These are phyloP conservation scores for Paramarasmius palmivorus DNA, from an alignment of 1,284 basidiomycete species.

Conservation along the genomic window DNA sequence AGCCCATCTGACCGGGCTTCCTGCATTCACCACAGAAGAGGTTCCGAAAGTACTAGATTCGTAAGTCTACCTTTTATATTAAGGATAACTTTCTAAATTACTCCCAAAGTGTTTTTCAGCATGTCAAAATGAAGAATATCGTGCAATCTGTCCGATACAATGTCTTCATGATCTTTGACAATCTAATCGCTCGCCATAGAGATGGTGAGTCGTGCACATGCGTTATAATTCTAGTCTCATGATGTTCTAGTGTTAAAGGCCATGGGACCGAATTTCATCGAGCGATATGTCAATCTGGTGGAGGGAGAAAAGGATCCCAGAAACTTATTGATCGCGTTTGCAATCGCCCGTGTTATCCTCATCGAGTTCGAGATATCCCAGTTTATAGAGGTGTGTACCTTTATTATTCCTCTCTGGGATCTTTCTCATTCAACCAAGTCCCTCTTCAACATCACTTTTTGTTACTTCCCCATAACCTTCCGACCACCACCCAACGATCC, in stretches of 20 bases:
- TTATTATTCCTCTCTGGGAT: background rate
- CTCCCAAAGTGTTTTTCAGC: slow-evolving; percentile 63
- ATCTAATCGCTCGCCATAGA: slow-evolving; percentile 73
- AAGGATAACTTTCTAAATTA: slow-evolving; percentile 4
- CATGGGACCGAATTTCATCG: slow-evolving; percentile 74
- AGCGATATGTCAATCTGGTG: slow-evolving; percentile 77
- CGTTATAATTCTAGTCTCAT: background rate
- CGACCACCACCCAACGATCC: slow-evolving; percentile 93
- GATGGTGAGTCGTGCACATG: slow-evolving; percentile 47
- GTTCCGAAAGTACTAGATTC: slow-evolving; percentile 66
- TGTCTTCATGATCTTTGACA: slow-evolving; percentile 85
- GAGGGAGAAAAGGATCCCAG: slow-evolving; percentile 98
- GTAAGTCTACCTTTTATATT: slow-evolving; percentile 44
- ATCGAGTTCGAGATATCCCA: slow-evolving; percentile 84
- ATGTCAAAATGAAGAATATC: slow-evolving; percentile 81
- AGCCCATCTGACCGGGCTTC: slow-evolving; percentile 62
- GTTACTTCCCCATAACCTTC: slow-evolving; percentile 99
- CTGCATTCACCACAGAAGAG: slow-evolving; percentile 73
- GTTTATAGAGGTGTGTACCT: slow-evolving; percentile 68
- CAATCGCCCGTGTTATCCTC: slow-evolving; percentile 82
- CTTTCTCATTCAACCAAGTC: slow-evolving; percentile 47
- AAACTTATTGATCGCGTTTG: slow-evolving; percentile 90
- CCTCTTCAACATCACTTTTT: slow-evolving; percentile 95
- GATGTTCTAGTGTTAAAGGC: slow-evolving; percentile 59
- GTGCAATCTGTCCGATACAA: slow-evolving; percentile 82